These are phyloP conservation scores for Mycosphaerella arachidis DNA, from an alignment of 2,329 filamentous ascomycete genomes.

Conservation along the genomic window DNA sequence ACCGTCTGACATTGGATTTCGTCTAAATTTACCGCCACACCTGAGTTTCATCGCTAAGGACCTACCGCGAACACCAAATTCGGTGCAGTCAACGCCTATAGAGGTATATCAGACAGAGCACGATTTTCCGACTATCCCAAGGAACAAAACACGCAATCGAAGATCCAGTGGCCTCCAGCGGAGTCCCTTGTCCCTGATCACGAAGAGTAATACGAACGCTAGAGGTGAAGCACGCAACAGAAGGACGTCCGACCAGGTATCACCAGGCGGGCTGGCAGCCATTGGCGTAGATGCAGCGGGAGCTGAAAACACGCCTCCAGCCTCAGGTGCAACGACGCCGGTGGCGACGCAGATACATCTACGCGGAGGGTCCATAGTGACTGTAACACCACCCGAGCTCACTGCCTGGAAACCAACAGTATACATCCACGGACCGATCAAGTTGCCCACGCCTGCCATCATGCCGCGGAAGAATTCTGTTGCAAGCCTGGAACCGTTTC, in stretches of 20 bases:
- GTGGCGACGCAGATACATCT: constrained; percentile 30
- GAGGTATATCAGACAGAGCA: constrained; percentile 19
- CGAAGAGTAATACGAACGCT: constrained; percentile 14
- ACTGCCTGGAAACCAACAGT: constrained; percentile 33
- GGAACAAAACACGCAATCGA: constrained; percentile 7
- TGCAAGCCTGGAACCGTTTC: constrained; percentile 38
- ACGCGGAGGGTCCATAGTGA: constrained; percentile 33
- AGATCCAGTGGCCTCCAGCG: constrained; percentile 14
- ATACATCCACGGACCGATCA: constrained; percentile 42
- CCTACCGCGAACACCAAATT: constrained; percentile 23
- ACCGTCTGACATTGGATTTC: constrained; percentile 10
- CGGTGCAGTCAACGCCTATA: constrained; percentile 19
- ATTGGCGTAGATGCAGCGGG: constrained; percentile 19
- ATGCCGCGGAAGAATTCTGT: constrained; percentile 39
- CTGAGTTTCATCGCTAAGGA: constrained; percentile 22
- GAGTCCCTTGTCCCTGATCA: constrained; percentile 24
- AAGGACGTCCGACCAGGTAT: constrained; percentile 7
- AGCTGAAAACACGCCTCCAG: constrained; percentile 21
- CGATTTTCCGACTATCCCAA: constrained; percentile 4
- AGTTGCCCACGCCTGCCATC: constrained; percentile 33
- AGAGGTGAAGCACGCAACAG: constrained; percentile 5
- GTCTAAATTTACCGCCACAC: constrained; percentile 23
- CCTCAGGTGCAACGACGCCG: constrained; percentile 20
- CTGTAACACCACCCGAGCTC: constrained; percentile 33
- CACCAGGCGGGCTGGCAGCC: constrained; percentile 18